Evolutionary conservation across 2,329 filamentous ascomycete species (phyloP), one percentile per base, ranked within the genome.

Genomic region (Fusarium nisikadoi): DNA sequence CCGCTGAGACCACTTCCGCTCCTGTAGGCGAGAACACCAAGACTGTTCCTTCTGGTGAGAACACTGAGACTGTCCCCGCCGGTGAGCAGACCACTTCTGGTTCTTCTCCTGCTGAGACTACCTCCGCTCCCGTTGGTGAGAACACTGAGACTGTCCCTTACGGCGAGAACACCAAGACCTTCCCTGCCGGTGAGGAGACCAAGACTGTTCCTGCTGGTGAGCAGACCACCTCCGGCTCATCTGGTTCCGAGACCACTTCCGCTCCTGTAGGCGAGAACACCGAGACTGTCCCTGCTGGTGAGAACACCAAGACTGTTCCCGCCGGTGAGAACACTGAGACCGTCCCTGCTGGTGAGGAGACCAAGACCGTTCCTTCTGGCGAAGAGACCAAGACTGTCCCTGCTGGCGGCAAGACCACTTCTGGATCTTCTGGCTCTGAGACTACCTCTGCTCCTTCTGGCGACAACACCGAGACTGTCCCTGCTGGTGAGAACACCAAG

Each of bases 361-460:
- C 60, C 19, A 38, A 66, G 62, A 72, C 71, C 5, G 38, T 54
- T 17, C 70, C 71, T 13, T 38, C 47, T 23, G 71, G 63, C 3
- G 65, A 65, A n/a, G 57, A 70, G 36, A 72, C 59, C n/a, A 29
- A 65, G 59, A 72, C 71, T 7, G 45, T 61, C 29, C 71, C 71
- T 14, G 57, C 49, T 45, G 69, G 62, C 8, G 68, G 62, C 54
- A 35, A 72, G 62, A 72, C 64, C 31, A 73, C 56, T 8, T 61
- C 68, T 8, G 50, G 86, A 85, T 54, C 79, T 87, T 77, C 86
- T 81, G 82, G 83, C 62, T 88, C 86, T 46, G 76, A 80, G 6
- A 78, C 84, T 62, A 81, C 81, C 66, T 88, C 77, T 89, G 87
- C 85, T 87, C 87, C 36, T 11, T 13, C 20, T 29, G 86, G 88